A percentile compares a stretch with the other conserved stretches of the same genome.
Conservation (phyloP, 345 rosid genomes). For the Eucalyptus paniculata region DNA sequence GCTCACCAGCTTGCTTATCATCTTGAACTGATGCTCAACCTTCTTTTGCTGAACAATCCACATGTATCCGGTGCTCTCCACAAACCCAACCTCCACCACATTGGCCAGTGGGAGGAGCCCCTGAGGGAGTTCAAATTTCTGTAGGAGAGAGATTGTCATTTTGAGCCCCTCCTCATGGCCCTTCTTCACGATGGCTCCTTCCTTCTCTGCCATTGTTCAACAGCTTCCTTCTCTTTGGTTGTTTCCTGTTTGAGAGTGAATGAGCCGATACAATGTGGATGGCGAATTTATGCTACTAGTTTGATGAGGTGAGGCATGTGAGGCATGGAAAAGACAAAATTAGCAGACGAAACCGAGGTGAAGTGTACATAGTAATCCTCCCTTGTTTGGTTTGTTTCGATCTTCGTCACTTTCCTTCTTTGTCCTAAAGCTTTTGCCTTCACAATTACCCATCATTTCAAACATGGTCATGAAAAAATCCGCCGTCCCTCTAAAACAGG, state of each 20-base stretch:
- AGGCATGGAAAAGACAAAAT: background rate
- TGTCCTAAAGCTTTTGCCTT: background rate
- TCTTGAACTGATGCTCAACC: constrained; percentile 37
- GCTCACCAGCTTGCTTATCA: constrained; percentile 25
- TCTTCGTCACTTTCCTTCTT: background rate
- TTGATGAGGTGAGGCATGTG: background rate
- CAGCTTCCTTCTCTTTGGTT: background rate
- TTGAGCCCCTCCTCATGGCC: constrained; percentile 13
- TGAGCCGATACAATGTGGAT: background rate
- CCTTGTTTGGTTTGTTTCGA: background rate
- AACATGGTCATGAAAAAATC: background rate
- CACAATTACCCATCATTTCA: background rate
- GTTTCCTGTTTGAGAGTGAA: background rate
- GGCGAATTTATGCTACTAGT: background rate
- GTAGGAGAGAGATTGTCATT: constrained; percentile 6
- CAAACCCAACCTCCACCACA: constrained; percentile 29
- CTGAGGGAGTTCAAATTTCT: constrained; percentile 20
- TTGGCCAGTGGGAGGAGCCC: constrained; percentile 31
- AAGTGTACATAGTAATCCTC: background rate
- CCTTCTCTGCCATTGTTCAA: constrained; percentile 1
- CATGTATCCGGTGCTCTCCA: constrained; percentile 28
- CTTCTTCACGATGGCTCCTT: constrained; percentile 12
- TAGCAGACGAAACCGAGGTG: background rate
- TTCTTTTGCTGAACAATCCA: constrained; percentile 37
- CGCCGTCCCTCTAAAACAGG: background rate